Evolutionary conservation across 1,284 basidiomycete genomes (phyloP), one percentile per base, ranked within the genome.

Genomic region (Cutaneotrichosporon mucoides): DNA sequence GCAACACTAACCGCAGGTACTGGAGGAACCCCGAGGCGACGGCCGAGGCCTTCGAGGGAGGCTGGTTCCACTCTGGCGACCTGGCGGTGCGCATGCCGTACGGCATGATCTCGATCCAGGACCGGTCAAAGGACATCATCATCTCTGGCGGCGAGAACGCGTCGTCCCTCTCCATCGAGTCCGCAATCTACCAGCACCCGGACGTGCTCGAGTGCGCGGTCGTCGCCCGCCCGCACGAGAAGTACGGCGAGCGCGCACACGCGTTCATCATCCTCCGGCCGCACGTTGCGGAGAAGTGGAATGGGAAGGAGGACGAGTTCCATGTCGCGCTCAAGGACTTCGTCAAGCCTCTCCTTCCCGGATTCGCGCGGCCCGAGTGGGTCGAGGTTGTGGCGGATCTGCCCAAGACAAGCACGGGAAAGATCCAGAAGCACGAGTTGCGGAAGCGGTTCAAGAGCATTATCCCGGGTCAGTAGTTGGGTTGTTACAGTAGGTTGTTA

Each of bases 91-190:
- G 92, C 79, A 89, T 92, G 67, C 83, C 86, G 55, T 87, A 92
- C 60, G 90, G 90, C 4, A 92, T 91, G 76, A 76, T 92, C 16
- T 79, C 77, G 66, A 85, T 56, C 48, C 52, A 60, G 55, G 57
- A 62, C 55, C 60, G 57, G 10, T 67, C 49, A 45, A 74, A 88
- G 84, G 90, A 92, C 72, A 84, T 92, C 53, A 90, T 93, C 71
- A 92, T 92, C 65, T 86, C 90, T 15, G 90, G 90, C 34, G 90
- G 90, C 66, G 89, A 92, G 85, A 92, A 90, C 69, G 80, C 92
- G 34, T 91, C 89, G 75, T 90, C 90, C 0, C 86, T 90, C 36
- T 87, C 88, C 67, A 91, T 93, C 55, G 90, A 92, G 78, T 89
- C 91, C 66, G 84, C 81, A 9, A 74, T 92, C 50, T 86, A 85